phyloP scores from a whole-genome alignment of 805 yeast genomes.

The Saturnispora ahearnii region DNA sequence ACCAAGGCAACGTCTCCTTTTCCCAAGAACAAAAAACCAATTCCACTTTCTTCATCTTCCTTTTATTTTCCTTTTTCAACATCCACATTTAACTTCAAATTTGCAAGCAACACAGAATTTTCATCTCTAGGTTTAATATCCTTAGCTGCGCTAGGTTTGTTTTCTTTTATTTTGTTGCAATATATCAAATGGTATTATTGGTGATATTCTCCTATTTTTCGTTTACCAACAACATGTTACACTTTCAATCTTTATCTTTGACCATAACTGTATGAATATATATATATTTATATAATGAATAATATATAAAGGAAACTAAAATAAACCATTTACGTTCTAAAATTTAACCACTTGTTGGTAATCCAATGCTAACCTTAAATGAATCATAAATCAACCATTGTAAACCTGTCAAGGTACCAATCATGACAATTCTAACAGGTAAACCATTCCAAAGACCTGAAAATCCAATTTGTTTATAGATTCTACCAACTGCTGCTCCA shows the following conservation, averaged over 20 bases:
- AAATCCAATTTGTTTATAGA: constrained; percentile 79
- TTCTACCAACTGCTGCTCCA: constrained; percentile 59
- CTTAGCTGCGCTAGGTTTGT: constrained; percentile 21
- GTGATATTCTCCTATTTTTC: background rate
- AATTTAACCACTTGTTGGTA: constrained; percentile 77
- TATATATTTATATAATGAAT: background rate
- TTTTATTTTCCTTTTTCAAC: too few species aligned
- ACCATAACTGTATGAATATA: background rate
- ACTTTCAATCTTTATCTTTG: background rate
- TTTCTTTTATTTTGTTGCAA: constrained; percentile 24
- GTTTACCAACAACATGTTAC: background rate
- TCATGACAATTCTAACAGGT: constrained; percentile 89
- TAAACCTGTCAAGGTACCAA: constrained; percentile 93
- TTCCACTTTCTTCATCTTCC: background rate
- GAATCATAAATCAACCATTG: constrained; percentile 97
- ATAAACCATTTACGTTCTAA: too few species aligned
- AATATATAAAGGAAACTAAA: background rate
- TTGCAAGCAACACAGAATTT: background rate
- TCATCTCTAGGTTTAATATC: background rate
- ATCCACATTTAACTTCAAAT: background rate
- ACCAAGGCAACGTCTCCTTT: background rate
- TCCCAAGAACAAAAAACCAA: background rate
- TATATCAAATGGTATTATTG: constrained; percentile 21
- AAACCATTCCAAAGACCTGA: constrained; percentile 92
- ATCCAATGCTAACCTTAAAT: constrained; percentile 87